Evolutionary conservation across 768 basidiomycete genomes (phyloP), one percentile per base, ranked within the genome.

Genomic region (Trametes sanguinea): DNA sequence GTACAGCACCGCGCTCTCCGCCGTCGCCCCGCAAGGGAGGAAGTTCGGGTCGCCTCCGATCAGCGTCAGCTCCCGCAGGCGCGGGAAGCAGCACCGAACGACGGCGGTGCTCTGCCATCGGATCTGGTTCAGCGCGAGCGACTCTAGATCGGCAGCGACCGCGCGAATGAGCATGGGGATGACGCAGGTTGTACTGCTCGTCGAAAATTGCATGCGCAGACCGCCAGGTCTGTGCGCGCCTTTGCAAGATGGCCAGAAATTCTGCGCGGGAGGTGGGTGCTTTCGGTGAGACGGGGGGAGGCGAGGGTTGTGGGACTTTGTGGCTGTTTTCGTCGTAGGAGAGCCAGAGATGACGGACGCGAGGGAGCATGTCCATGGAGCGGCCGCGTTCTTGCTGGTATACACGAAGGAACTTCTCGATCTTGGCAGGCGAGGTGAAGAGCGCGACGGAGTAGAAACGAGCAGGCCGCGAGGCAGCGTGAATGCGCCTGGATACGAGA

Each of bases 401-500:
- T 8, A 42, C 50, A 7, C 39, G 5, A 13, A 60, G 43, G 44
- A 64, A 64, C 35, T 42, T 17, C 44, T 54, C 54, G 54, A 64
- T 47, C 45, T 64, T 48, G 1, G 32, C 32, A 1, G 54, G 46
- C 1, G 57, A 60, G 48, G 30, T 35, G 42, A 39, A 51, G 33
- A 60, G 53, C 8, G 57, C 53, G 48, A 64, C 54, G 37, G 63
- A 51, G 44, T 60, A 52, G 51, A 64, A 64, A 48, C 63, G 63
- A 17, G 58, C 54, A 17, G 73, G 67, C 6, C 59, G 66, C 2
- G 73, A 67, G 33, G 67, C 66, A 1, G 57, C 64, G 43, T 65
- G 70, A 56, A 74, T 62, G 51, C 69, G 69, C 22, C 68, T 68
- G 14, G 73, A 75, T 39, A 73, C 73, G 14, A 66, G 68, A 1